Evolutionary conservation across 2,329 filamentous ascomycete species (phyloP).

Genomic region (Aureobasidium namibiae): DNA sequence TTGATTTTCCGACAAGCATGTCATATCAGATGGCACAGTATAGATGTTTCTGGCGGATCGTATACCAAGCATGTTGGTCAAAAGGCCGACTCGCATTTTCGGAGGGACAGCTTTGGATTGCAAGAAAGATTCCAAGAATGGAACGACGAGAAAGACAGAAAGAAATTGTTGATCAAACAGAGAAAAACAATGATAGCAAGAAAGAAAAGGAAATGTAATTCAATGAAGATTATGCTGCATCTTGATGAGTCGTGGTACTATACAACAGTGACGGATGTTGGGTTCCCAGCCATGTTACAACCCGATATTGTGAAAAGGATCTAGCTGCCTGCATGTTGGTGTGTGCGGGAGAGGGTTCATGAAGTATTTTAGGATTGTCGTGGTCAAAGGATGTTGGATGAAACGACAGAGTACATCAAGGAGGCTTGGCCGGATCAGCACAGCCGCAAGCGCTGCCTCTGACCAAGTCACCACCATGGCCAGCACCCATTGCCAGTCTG

Average conservation of each 20-base stretch:
- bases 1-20: neutral
- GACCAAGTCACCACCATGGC: neutral
- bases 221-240: neutral
- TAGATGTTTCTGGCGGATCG: neutral
- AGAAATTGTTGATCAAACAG: neutral
- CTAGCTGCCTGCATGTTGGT: neutral
- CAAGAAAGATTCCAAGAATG: neutral
- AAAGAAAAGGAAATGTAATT: neutral
- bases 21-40: neutral
- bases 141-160: neutral
- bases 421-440: constrained; percentile 9
- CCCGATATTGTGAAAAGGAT: too few relatives aligned
- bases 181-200: neutral
- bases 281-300: neutral
- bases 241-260: neutral
- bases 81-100: neutral
- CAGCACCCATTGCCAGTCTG: neutral
- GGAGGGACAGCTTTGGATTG: neutral
- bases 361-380: too few relatives aligned
- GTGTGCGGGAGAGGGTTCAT: too few relatives aligned
- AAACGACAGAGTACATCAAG: neutral
- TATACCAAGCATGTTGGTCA: neutral
- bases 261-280: neutral
- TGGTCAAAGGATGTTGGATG: too few relatives aligned
- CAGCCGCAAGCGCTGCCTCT: constrained; percentile 8